These are phyloP conservation scores for Fagus sylvatica DNA, from an alignment of 306 rosid species.

Conservation along the genomic window DNA sequence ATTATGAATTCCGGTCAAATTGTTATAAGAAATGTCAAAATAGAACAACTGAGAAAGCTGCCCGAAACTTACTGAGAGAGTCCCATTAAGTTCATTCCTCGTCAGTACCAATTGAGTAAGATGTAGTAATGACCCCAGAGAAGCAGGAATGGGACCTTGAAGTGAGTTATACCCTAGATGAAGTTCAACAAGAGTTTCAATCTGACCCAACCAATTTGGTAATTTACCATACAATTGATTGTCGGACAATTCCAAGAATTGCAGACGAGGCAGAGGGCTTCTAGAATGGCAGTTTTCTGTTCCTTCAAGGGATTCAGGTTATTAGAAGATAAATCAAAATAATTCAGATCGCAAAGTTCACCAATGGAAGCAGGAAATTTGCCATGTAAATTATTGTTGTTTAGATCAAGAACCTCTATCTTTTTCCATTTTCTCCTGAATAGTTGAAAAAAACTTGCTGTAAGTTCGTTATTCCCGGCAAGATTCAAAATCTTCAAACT, in stretches of 20 bases:
- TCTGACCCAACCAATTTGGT: slow-evolving; percentile 40
- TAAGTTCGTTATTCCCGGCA: slow-evolving; percentile 9
- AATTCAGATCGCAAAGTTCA: slow-evolving; percentile 20
- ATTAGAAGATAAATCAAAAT: slow-evolving; percentile 11
- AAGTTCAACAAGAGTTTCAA: slow-evolving; percentile 26
- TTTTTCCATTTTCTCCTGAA: slow-evolving; percentile 22
- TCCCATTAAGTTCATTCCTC: slow-evolving; percentile 39
- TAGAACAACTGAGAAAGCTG: slow-evolving; percentile 26
- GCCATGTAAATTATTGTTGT: slow-evolving; percentile 30
- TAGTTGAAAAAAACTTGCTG: slow-evolving; percentile 40
- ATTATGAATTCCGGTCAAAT: slow-evolving; percentile 34
- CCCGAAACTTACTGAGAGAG: slow-evolving; percentile 43
- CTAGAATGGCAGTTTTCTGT: slow-evolving; percentile 8
- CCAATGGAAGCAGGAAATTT: slow-evolving; percentile 41
- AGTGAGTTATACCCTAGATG: slow-evolving; percentile 22
- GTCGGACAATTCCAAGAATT: background rate
- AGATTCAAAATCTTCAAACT: slow-evolving; percentile 27
- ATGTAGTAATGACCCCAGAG: slow-evolving; percentile 28
- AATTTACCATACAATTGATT: slow-evolving; percentile 38
- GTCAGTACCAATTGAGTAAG: too few relatives aligned
- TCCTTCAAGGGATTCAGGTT: slow-evolving; percentile 38
- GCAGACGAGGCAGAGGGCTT: slow-evolving; percentile 28
- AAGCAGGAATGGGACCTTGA: slow-evolving; percentile 36
- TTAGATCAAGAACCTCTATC: too few relatives aligned
- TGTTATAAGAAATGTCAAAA: slow-evolving; percentile 45